Conservation (phyloP, 805 yeast species). For the Candida pseudoglaebosa region DNA sequence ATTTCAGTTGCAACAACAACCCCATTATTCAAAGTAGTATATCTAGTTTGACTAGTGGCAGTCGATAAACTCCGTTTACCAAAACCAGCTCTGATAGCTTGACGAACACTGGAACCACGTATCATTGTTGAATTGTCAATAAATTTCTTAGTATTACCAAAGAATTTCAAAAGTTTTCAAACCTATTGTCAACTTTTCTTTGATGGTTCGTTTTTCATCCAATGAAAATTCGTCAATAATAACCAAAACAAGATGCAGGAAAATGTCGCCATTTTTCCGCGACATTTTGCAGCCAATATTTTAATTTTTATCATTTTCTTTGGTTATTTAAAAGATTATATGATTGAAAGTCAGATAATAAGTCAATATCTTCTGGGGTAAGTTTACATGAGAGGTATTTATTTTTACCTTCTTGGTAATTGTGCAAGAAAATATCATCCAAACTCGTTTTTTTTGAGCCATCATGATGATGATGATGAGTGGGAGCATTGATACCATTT, state of each 20-base stretch:
- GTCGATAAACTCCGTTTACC: slow-evolving; percentile 60
- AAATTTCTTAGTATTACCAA: too few species aligned
- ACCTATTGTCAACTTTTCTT: too few species aligned
- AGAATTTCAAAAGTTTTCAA: too few species aligned
- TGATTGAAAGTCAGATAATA: background rate
- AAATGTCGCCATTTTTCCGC: background rate
- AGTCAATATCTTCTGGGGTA: background rate
- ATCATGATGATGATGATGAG: too few species aligned
- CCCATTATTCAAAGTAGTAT: slow-evolving; percentile 72
- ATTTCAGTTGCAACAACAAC: slow-evolving; percentile 67
- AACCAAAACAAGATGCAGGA: background rate
- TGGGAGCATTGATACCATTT: too few species aligned
- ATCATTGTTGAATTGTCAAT: too few species aligned
- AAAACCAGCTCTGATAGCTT: slow-evolving; percentile 23
- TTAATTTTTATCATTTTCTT: too few species aligned
- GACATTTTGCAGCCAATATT: background rate
- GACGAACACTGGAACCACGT: slow-evolving; percentile 39
- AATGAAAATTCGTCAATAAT: background rate
- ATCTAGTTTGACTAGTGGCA: slow-evolving; percentile 54
- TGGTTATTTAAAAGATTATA: background rate
- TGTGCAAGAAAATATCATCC: slow-evolving; percentile 18
- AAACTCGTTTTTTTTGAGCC: too few species aligned
- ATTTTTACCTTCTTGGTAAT: slow-evolving; percentile 15
- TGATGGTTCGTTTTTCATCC: background rate
- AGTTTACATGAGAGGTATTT: slow-evolving; percentile 6